phyloP scores from a whole-genome alignment of 139 green algal species.

The Chlorella ohadii region DNA sequence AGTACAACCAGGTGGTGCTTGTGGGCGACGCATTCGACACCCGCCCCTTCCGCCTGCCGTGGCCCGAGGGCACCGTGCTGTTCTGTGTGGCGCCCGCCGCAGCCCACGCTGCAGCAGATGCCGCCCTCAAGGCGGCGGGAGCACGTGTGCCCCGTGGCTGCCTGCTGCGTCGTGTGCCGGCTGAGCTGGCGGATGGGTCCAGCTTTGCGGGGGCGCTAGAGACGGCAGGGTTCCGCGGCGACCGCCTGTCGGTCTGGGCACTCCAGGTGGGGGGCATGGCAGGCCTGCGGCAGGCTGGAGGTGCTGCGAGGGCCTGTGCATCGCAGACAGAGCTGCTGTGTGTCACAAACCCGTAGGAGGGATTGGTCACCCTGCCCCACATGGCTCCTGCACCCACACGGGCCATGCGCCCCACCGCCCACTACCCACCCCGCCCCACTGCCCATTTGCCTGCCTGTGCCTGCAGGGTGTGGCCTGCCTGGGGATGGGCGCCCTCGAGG shows the following conservation, averaged over 20 bases:
- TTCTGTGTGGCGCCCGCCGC: conserved; percentile 71
- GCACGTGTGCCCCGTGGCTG: conserved; percentile 62
- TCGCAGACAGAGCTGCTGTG: too few relatives aligned
- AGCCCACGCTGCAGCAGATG: conserved; percentile 57
- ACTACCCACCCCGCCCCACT: background rate
- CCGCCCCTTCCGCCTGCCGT: conserved; percentile 70
- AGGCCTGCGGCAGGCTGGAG: background rate
- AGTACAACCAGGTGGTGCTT: conserved; percentile 76
- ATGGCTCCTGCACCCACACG: too few relatives aligned
- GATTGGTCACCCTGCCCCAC: too few relatives aligned
- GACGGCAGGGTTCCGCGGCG: conserved; percentile 55
- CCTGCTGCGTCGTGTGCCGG: conserved; percentile 64
- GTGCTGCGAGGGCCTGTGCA: too few relatives aligned
- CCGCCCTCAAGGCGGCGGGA: conserved; percentile 40
- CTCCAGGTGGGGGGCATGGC: conserved; percentile 38
- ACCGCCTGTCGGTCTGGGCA: conserved; percentile 75
- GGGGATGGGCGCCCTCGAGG: background rate
- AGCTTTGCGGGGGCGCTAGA: conserved; percentile 42
- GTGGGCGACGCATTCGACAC: conserved; percentile 79
- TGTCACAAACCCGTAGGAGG: too few relatives aligned
- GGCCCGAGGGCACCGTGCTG: conserved; percentile 74
- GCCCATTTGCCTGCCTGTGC: background rate
- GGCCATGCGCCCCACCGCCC: background rate
- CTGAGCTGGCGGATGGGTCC: conserved; percentile 33
- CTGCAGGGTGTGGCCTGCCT: conserved; percentile 41